These are phyloP conservation scores for Phtheirospermum japonicum DNA, from an alignment of 257 asterid genomes.

Conservation along the genomic window DNA sequence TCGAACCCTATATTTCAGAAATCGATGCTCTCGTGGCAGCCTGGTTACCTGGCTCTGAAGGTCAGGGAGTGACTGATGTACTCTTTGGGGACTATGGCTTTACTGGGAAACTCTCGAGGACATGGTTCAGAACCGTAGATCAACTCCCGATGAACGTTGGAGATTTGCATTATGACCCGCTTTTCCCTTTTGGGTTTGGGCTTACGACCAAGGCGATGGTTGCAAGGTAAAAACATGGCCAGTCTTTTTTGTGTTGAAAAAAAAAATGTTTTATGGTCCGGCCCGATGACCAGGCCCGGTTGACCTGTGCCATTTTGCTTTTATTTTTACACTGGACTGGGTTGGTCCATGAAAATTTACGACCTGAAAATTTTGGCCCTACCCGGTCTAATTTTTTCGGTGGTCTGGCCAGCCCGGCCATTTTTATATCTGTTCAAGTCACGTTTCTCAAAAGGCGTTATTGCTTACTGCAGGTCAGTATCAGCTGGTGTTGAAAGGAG, in stretches of 20 bases:
- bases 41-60: slow-evolving; percentile 90
- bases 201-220: slow-evolving; percentile 46
- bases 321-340: no score
- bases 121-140: slow-evolving; percentile 77
- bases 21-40: slow-evolving; percentile 83
- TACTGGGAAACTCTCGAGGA: slow-evolving; percentile 63
- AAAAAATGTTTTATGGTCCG: no score
- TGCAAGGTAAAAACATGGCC: slow-evolving; percentile 43
- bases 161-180: slow-evolving; percentile 72
- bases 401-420: no score
- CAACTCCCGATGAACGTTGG: slow-evolving; percentile 80
- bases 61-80: slow-evolving; percentile 77
- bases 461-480: slow-evolving; percentile 40
- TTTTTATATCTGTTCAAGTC: no score
- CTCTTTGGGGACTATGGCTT: slow-evolving; percentile 75
- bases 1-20: slow-evolving; percentile 53
- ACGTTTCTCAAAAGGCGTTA: slow-evolving; percentile 2
- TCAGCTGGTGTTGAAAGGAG: slow-evolving; percentile 40
- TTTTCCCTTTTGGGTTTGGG: slow-evolving; percentile 67
- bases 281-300: no score
- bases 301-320: no score
- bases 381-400: no score
- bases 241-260: background rate
- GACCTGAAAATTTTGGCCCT: no score
- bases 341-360: no score